phyloP scores from a whole-genome alignment of 768 basidiomycete genomes.

The Lentinus tigrinus region DNA sequence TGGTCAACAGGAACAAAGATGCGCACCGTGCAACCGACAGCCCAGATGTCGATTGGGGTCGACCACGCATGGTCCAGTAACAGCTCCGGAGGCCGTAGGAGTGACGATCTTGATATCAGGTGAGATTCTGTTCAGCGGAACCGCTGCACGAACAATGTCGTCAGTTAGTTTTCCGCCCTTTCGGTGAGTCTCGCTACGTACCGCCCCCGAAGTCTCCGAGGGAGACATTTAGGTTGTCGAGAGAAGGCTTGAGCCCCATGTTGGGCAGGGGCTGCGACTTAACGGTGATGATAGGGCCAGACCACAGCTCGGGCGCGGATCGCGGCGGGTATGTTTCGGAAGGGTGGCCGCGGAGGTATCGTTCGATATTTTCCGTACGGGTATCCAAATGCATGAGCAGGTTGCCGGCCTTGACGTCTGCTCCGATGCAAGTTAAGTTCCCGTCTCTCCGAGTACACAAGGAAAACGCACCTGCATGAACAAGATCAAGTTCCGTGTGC shows the following conservation, averaged over 20 bases:
- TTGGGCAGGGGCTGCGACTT: constrained; percentile 20
- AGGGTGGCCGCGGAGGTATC: constrained; percentile 1
- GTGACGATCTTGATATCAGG: neutral
- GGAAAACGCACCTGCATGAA: neutral
- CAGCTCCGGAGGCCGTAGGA: constrained; percentile 10
- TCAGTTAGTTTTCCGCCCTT: too few species aligned
- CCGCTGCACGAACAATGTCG: neutral
- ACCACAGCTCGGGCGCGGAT: neutral
- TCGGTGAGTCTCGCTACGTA: too few species aligned
- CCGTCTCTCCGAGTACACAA: too few species aligned
- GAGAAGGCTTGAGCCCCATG: constrained; percentile 3
- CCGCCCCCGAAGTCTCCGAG: constrained; percentile 14
- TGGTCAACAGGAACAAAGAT: neutral
- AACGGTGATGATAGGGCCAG: constrained; percentile 14
- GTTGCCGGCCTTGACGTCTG: constrained; percentile 4
- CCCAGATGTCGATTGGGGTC: constrained; percentile 14
- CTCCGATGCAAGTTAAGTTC: neutral
- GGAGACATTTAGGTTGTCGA: constrained; percentile 12
- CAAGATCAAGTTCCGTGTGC: neutral
- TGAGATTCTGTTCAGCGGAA: neutral
- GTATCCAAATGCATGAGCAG: neutral
- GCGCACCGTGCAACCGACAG: constrained; percentile 17
- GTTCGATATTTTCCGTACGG: neutral
- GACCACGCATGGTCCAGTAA: constrained; percentile 10
- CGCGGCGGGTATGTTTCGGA: neutral